Percentiles rank a stretch among this genome's conserved stretches.
phyloP scores from a whole-genome alignment of 768 basidiomycete genomes.

The Lentinus brumalis region DNA sequence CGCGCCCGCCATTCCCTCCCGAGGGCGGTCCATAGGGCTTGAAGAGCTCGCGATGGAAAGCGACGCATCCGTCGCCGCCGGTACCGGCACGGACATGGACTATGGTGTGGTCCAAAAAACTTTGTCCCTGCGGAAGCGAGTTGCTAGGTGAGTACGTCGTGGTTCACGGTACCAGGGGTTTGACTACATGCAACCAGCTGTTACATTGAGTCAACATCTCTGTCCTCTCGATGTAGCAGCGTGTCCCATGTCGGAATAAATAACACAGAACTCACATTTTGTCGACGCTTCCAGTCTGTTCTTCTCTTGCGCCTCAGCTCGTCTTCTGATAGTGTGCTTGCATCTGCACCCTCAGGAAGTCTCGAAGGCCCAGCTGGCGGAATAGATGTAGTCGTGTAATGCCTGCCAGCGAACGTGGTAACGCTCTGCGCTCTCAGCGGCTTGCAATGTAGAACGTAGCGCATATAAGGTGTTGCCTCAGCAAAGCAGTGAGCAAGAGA shows the following conservation, averaged over 20 bases:
- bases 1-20: slow-evolving; percentile 89
- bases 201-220: too few species aligned
- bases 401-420: neutral
- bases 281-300: slow-evolving; percentile 77
- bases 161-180: too few species aligned
- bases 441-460: neutral
- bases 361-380: slow-evolving; percentile 9
- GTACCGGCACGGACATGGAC: slow-evolving; percentile 82
- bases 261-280: slow-evolving; percentile 49
- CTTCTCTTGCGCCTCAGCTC: slow-evolving; percentile 46
- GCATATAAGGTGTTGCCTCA: neutral
- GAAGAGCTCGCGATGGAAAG: slow-evolving; percentile 91
- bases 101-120: slow-evolving; percentile 81
- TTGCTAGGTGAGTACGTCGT: neutral
- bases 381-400: slow-evolving; percentile 2
- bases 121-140: slow-evolving; percentile 56
- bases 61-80: slow-evolving; percentile 90
- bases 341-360: neutral
- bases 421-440: neutral
- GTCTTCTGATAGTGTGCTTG: slow-evolving; percentile 3
- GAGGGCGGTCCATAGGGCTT: slow-evolving; percentile 85
- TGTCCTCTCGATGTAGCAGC: too few species aligned
- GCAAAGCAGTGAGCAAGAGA: neutral
- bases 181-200: too few species aligned
- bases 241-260: neutral